Evolutionary conservation across 768 basidiomycete species (phyloP), one percentile per base, ranked within the genome.

Genomic region (Candolleomyces efflorescens): DNA sequence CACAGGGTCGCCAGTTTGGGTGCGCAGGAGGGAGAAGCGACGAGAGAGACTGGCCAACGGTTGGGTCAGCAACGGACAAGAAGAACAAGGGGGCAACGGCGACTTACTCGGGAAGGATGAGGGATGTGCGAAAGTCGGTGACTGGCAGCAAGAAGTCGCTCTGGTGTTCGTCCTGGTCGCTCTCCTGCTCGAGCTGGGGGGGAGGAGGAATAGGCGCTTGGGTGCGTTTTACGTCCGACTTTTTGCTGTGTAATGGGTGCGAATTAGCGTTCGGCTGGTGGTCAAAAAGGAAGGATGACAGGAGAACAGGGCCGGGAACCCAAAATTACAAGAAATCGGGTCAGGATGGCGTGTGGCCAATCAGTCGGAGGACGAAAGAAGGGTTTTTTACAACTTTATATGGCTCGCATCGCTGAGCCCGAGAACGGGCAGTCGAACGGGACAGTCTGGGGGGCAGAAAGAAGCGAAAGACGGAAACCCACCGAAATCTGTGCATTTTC

Each of bases 401-500:
- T 60, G 54, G 41, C 22, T 10, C 20, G 15, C 44, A 49, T 48
- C 43, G 22, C 51, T 22, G 58, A 17, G 54, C 47, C 37, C 26
- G 36, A 49, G 37, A 45, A 38, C 12, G 43, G 46, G 53, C 55
- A 18, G 52, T 36, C 32, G 46, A 41, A 60, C 68, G 68, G 64
- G 58, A 44, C 55, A 36, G 44, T 49, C 37, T 52, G 63, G 58
- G 66, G 60, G 15, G 27, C 11, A 50, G 37, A 39, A n/a, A 17
- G n/a, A 23, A n/a, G 49, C 24, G 36, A 32, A 20, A 11, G 38
- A 54, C 59, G 59, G 55, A 59, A 60, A 69, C 88, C 76, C 78
- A 90, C 90, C 90, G 90, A 74, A 92, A 89, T 66, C 87, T 87
- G 78, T 89, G 76, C 90, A 92, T 91, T 69, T 66, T 71, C 64